Evolutionary conservation across 2,329 filamentous ascomycete species (phyloP), one percentile per base, ranked within the genome.

Genomic region (Trichophyton simii): DNA sequence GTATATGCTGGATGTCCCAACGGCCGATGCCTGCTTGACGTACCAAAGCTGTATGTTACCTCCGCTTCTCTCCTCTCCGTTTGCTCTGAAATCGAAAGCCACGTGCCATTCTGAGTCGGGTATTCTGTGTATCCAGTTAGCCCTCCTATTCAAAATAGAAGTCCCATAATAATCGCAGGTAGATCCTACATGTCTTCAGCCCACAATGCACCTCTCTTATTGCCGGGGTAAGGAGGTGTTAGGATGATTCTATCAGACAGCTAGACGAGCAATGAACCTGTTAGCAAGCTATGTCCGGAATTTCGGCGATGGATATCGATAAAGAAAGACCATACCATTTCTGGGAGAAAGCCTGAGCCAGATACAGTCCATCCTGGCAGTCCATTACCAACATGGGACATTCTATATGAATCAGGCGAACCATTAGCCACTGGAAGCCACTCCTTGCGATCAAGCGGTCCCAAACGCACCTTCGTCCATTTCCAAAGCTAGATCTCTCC

Each of bases 41-140:
- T 95, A 89, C 94, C 94, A 99, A 69, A 99, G 81, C 75, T 97
- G 92, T 67, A 99, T 78, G 75, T 95, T 96, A 57, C 94, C 94
- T 62, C 87, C 85, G 58, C 86, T 90, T 67, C 89, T 81, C 71
- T 97, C 94, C 65, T 87, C 87, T 6, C 94, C 94, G 64, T 84
- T 89, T 59, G 86, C 89, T 67, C 94, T 84, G 75, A 99, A 96
- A 70, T 94, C 87, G 67, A 97, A 80, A 70, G 95, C 89, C 58
- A 86, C 84, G 7, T 84, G 82, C 91, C 91, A 99, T 72, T 86
- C 81, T n/a, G 80, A 75, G 63, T 86, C 36, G 4, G 28, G 41
- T 58, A 46, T 46, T 25, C 36, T 46, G n/a, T 42, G 25, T 28
- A 44, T 13, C 15, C 36, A 3, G 57, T 58, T 7, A 42, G 57